phyloP scores from a whole-genome alignment of 169 alveolate genomes.

The Cryptosporidium muris region DNA sequence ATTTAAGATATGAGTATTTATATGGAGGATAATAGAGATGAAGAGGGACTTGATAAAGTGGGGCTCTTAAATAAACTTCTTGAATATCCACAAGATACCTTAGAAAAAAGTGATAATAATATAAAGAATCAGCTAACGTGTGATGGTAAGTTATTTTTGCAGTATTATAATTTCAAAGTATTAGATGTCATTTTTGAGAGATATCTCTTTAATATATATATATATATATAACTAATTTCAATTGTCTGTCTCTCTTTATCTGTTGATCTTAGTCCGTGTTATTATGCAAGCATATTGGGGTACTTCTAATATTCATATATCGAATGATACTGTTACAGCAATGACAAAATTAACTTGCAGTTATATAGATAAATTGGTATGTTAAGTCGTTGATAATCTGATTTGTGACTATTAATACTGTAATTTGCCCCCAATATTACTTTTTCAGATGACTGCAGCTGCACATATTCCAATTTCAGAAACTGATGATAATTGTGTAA shows the following conservation, averaged over 20 bases:
- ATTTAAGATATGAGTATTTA: too few relatives aligned
- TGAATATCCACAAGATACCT: too few relatives aligned
- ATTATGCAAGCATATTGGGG: slow-evolving; percentile 61
- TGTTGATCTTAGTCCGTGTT: slow-evolving; percentile 5
- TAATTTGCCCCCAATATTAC: not conserved
- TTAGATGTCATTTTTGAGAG: too few relatives aligned
- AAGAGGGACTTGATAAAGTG: too few relatives aligned
- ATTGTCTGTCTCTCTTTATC: not conserved
- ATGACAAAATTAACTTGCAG: slow-evolving; percentile 38
- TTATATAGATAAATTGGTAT: slow-evolving; percentile 52
- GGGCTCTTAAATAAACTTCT: too few relatives aligned
- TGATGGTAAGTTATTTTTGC: not conserved
- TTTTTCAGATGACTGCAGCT: slow-evolving; percentile 42
- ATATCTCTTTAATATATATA: not conserved
- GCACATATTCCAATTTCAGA: slow-evolving; percentile 29
- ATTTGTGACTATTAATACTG: not conserved
- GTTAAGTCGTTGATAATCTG: not conserved
- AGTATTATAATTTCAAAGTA: too few relatives aligned
- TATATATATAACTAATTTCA: not conserved
- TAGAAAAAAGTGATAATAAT: too few relatives aligned
- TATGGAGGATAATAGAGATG: too few relatives aligned
- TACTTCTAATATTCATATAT: slow-evolving; percentile 4
- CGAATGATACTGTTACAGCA: slow-evolving; percentile 29
- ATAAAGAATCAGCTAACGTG: too few relatives aligned
- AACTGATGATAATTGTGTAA: not conserved